Evolutionary conservation across 139 green algal genomes (phyloP).

Genomic region (Ulvella scutata): DNA sequence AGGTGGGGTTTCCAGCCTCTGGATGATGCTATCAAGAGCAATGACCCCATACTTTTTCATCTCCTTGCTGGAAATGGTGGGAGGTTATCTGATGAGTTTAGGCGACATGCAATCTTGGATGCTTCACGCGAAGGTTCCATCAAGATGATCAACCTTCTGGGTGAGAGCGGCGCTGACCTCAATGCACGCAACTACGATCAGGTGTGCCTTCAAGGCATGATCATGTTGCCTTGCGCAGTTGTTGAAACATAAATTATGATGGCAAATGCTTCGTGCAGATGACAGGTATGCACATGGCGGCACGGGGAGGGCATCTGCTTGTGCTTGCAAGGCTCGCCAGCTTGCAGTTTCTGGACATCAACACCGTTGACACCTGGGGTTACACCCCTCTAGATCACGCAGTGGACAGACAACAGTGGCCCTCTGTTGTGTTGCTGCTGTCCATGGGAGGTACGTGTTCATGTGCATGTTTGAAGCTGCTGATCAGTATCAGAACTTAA

Average conservation of each 20-base stretch:
- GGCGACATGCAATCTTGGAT: background rate
- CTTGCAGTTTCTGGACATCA: background rate
- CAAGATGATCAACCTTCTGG: background rate
- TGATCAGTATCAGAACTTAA: too few relatives aligned
- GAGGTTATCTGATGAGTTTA: background rate
- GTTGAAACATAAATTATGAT: too few relatives aligned
- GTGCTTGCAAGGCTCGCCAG: background rate
- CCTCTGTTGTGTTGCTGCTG: background rate
- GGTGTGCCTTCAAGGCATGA: too few relatives aligned
- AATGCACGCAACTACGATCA: background rate
- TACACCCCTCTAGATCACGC: background rate
- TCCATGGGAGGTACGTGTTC: background rate
- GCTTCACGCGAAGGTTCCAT: background rate
- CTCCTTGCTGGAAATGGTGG: background rate
- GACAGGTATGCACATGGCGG: background rate
- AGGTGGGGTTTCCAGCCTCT: background rate
- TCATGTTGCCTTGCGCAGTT: too few relatives aligned
- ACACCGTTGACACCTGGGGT: background rate
- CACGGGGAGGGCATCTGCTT: background rate
- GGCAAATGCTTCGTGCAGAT: background rate
- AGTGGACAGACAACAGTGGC: background rate
- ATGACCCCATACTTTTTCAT: background rate
- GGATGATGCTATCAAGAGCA: background rate
- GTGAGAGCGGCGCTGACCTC: background rate
- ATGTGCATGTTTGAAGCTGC: too few relatives aligned